Evolutionary conservation across 2,329 filamentous ascomycete genomes (phyloP).

Genomic region (Colletotrichum echinochloae): DNA sequence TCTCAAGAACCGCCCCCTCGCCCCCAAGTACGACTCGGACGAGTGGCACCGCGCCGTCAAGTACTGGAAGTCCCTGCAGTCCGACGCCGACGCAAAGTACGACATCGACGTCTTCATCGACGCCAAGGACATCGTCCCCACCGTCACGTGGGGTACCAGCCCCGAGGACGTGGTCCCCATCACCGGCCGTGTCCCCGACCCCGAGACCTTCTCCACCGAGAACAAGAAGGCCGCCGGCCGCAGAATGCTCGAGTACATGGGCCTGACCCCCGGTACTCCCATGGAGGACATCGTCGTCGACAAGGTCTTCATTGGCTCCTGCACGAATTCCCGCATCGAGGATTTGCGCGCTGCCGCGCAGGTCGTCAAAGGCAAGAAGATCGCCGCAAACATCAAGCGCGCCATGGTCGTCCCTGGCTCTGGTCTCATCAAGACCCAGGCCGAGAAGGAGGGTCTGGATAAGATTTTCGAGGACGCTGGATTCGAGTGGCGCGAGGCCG

Average conservation of each 20-base stretch:
- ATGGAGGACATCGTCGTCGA: constrained; percentile 94
- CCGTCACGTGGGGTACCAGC: constrained; percentile 96
- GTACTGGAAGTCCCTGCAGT: constrained; percentile 89
- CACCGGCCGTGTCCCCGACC: constrained; percentile 88
- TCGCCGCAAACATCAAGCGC: constrained; percentile 89
- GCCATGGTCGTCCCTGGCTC: constrained; percentile 98
- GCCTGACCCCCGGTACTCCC: constrained; percentile 83
- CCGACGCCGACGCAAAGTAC: constrained; percentile 89
- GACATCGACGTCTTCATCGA: constrained; percentile 92
- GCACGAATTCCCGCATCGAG: constrained; percentile 97
- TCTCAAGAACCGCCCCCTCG: constrained; percentile 89
- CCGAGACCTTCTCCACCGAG: constrained; percentile 85
- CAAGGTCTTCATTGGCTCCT: constrained; percentile 98
- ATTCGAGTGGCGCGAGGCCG: constrained; percentile 98
- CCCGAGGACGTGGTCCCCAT: constrained; percentile 98
- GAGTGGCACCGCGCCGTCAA: constrained; percentile 90
- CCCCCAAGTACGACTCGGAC: constrained; percentile 83
- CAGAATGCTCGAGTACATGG: constrained; percentile 96
- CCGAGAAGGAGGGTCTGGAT: constrained; percentile 91
- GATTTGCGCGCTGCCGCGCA: constrained; percentile 89
- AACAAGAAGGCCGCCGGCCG: constrained; percentile 83
- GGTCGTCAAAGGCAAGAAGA: constrained; percentile 87
- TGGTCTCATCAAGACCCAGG: constrained; percentile 91
- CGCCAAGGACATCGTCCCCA: constrained; percentile 91
- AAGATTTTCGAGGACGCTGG: constrained; percentile 92